A percentile compares a stretch with the other conserved stretches of the same genome.
phyloP scores from a whole-genome alignment of 164 flowering plant species.

The Kalanchoe fedtschenkoi region DNA sequence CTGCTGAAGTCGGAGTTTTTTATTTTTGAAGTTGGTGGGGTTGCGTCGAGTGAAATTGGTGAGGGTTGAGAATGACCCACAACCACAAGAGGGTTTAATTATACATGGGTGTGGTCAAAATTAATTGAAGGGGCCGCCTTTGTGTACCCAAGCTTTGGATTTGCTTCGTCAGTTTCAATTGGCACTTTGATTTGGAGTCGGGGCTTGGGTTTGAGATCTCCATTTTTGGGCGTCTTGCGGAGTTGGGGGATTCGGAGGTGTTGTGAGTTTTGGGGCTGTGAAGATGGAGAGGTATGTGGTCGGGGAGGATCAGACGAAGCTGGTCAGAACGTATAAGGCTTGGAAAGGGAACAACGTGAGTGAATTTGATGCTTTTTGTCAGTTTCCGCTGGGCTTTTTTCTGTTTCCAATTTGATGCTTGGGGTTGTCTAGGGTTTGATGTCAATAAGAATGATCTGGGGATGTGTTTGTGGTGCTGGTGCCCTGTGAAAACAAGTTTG shows the following conservation, averaged over 20 bases:
- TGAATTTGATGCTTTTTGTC: too few species aligned
- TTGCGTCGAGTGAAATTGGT: too few species aligned
- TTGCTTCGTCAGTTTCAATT: too few species aligned
- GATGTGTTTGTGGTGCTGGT: neutral
- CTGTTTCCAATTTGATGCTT: neutral
- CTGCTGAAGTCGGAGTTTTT: neutral
- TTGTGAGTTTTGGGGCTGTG: too few species aligned
- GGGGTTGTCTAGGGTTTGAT: neutral
- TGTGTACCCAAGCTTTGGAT: neutral
- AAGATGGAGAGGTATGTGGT: neutral
- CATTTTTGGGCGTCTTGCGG: neutral
- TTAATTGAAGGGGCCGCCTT: neutral
- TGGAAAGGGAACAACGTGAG: slow-evolving; percentile 33
- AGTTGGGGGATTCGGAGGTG: too few species aligned
- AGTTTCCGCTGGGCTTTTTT: neutral
- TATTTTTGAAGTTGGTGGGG: neutral
- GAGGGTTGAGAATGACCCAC: too few species aligned
- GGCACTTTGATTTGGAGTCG: neutral
- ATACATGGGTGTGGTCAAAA: neutral
- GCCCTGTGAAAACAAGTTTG: too few species aligned
- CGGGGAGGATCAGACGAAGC: slow-evolving; percentile 7
- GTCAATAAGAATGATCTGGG: neutral
- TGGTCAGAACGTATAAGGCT: slow-evolving; percentile 16
- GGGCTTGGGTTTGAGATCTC: too few species aligned
- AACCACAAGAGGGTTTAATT: neutral